These are phyloP conservation scores for Eutrema salsugineum DNA, from an alignment of 441 rosid species.

Conservation along the genomic window DNA sequence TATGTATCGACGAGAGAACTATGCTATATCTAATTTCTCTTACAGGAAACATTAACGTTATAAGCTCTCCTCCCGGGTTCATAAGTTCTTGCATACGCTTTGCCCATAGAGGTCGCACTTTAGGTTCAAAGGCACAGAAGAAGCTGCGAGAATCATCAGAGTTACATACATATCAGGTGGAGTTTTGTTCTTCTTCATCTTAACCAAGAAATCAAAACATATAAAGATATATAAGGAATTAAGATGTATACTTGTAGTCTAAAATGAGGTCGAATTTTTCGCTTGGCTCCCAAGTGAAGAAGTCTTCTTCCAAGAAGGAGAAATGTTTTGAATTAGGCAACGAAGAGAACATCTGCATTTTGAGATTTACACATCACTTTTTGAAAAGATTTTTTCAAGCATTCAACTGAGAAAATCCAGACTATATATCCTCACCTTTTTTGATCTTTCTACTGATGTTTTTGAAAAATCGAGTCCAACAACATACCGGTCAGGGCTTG, in stretches of 20 bases:
- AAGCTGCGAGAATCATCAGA: slow-evolving; percentile 46
- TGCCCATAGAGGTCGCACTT: slow-evolving; percentile 68
- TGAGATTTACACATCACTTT: neutral
- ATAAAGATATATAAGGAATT: neutral
- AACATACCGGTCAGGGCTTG: slow-evolving; percentile 60
- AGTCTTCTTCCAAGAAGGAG: slow-evolving; percentile 60
- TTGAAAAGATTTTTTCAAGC: neutral
- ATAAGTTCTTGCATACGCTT: slow-evolving; percentile 42
- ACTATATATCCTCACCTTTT: slow-evolving; percentile 32
- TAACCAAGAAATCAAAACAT: neutral
- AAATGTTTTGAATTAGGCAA: slow-evolving; percentile 48
- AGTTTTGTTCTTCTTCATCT: neutral
- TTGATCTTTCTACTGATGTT: slow-evolving; percentile 50
- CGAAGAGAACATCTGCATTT: slow-evolving; percentile 58
- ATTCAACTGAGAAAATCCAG: neutral
- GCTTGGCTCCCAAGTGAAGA: slow-evolving; percentile 73
- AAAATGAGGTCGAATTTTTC: slow-evolving; percentile 72
- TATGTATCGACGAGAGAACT: neutral
- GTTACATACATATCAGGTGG: neutral
- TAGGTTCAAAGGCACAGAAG: slow-evolving; percentile 83
- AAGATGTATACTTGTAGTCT: slow-evolving; percentile 64
- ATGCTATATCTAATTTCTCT: neutral
- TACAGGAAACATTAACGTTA: slow-evolving; percentile 80
- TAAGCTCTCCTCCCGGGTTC: slow-evolving; percentile 77
- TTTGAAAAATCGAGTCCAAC: slow-evolving; percentile 73